phyloP scores from a whole-genome alignment of 164 flowering plant species.

The Piper longum region DNA sequence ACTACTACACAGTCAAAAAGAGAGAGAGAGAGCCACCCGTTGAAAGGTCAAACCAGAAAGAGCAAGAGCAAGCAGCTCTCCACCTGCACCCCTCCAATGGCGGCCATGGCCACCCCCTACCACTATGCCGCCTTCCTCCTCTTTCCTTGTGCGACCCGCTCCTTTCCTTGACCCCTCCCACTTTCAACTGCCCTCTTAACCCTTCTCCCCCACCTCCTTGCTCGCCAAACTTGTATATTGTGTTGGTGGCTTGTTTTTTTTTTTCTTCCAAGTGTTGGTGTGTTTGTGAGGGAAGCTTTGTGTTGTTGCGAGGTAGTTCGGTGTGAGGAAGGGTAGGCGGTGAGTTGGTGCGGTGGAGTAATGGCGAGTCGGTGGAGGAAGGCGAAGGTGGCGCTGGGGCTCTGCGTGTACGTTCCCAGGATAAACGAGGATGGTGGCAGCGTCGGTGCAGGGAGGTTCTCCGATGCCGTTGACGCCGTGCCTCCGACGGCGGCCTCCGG shows the following conservation, averaged over 20 bases:
- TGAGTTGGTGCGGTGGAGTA: neutral
- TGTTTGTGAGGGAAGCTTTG: neutral
- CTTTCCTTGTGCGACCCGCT: conserved; percentile 1
- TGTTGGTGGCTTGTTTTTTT: neutral
- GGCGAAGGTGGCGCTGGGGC: conserved; percentile 55
- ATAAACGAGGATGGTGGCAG: conserved; percentile 18
- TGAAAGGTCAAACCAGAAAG: conserved; percentile 12
- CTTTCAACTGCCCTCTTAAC: neutral
- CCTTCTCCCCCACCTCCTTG: neutral
- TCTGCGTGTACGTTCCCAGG: conserved; percentile 43
- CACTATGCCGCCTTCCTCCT: neutral
- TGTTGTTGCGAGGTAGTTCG: too few species aligned
- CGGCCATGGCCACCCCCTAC: conserved; percentile 3
- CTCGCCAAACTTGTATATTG: neutral
- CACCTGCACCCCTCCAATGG: conserved; percentile 7
- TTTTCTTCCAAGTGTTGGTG: neutral
- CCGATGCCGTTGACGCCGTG: conserved; percentile 24
- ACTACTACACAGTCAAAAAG: too few species aligned
- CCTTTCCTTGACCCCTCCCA: conserved; percentile 7
- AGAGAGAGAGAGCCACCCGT: neutral
- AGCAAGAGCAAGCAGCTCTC: neutral
- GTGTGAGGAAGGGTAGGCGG: neutral
- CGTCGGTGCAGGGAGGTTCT: conserved; percentile 19
- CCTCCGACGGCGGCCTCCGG: conserved; percentile 24
- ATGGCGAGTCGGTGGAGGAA: conserved; percentile 87